Percentiles rank a stretch among this genome's conserved stretches.
Conservation (phyloP, 192 early-diverging fungal genomes). For the Allomyces arbusculus region DNA sequence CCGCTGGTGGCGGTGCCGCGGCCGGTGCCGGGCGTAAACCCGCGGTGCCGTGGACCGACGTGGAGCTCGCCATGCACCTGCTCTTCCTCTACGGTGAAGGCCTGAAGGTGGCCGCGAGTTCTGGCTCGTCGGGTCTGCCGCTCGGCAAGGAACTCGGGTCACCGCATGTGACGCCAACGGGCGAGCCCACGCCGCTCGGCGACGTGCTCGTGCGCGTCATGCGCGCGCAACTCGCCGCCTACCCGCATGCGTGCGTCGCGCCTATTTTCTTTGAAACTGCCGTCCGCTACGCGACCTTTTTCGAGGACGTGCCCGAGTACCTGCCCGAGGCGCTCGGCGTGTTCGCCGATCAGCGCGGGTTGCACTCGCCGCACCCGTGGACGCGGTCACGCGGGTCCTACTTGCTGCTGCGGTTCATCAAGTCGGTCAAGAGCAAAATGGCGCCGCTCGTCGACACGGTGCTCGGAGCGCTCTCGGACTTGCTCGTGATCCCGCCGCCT, state of each 20-base stretch:
- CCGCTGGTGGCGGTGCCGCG: no score
- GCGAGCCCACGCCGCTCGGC: no score
- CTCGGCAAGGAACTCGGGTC: no score
- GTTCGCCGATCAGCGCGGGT: background rate
- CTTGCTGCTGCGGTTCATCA: conserved; percentile 1
- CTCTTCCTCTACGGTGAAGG: background rate
- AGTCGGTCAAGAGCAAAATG: background rate
- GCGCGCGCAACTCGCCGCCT: no score
- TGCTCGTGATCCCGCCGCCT: background rate
- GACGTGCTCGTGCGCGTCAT: no score
- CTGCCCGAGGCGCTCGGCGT: background rate
- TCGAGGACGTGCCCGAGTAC: background rate
- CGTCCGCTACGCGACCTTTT: background rate
- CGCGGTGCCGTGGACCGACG: background rate
- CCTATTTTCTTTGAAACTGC: background rate
- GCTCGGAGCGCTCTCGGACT: background rate
- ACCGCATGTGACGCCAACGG: no score
- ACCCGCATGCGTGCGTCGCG: background rate
- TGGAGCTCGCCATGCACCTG: background rate
- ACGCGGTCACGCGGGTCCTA: background rate
- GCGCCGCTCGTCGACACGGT: conserved; percentile 1
- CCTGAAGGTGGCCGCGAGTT: background rate
- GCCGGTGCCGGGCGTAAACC: no score
- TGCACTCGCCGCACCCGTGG: background rate
- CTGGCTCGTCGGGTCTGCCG: background rate